These are phyloP conservation scores for Digitaria exilis DNA, from an alignment of 202 grass and related monocot species.

Conservation along the genomic window DNA sequence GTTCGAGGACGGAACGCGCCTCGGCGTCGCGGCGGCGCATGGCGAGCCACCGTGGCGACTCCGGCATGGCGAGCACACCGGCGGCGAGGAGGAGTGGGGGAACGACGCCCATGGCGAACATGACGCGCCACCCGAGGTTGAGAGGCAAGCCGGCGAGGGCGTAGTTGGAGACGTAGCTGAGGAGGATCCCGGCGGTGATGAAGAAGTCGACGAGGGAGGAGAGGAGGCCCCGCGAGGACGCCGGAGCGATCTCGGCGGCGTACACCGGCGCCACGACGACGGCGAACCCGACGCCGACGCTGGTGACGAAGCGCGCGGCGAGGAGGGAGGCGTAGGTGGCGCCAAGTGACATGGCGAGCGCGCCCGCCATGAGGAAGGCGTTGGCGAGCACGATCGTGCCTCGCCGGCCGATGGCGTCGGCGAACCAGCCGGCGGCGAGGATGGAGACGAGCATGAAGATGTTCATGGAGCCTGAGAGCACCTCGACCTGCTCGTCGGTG, in stretches of 20 bases:
- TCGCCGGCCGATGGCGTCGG: not conserved
- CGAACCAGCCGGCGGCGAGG: not conserved
- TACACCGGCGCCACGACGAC: not conserved
- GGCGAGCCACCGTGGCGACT: not conserved
- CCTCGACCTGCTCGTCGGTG: slow-evolving; percentile 51
- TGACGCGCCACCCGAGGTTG: not conserved
- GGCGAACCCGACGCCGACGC: not conserved
- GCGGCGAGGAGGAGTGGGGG: not conserved
- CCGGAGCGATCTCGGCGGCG: not conserved
- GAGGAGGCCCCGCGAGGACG: not conserved
- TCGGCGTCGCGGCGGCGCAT: not conserved
- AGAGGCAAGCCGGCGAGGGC: not conserved
- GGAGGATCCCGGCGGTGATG: not conserved
- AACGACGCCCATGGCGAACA: not conserved
- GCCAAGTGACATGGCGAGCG: not conserved
- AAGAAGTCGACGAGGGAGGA: not conserved
- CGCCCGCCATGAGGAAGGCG: not conserved
- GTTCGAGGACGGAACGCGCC: not conserved
- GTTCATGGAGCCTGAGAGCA: slow-evolving; percentile 18
- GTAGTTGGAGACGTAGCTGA: not conserved
- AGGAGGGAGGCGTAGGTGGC: not conserved
- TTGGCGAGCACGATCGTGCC: not conserved
- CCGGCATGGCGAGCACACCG: not conserved
- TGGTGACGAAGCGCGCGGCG: not conserved
- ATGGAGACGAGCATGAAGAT: not conserved